These are phyloP conservation scores for Aspergillus japonicus DNA, from an alignment of 2,329 filamentous ascomycete genomes.

Conservation along the genomic window DNA sequence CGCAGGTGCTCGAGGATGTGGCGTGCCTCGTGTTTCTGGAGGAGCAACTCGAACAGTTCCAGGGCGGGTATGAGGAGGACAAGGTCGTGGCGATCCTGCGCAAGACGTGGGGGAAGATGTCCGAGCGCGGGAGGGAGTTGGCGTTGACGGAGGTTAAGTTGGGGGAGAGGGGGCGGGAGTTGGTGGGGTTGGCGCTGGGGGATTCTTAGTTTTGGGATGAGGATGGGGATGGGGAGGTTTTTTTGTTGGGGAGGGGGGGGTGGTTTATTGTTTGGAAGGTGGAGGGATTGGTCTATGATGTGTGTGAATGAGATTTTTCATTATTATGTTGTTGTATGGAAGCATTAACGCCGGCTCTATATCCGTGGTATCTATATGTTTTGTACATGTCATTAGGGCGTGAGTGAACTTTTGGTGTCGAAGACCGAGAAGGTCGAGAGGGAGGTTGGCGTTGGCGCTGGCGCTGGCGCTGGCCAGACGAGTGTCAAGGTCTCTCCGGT, in stretches of 20 bases:
- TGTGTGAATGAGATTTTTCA: not conserved
- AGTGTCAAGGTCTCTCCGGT: too few species aligned
- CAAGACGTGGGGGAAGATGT: conserved; percentile 79
- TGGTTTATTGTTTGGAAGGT: conserved; percentile 6
- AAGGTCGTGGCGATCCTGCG: conserved; percentile 70
- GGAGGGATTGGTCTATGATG: not conserved
- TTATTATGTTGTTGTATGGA: not conserved
- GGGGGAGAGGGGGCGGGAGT: conserved; percentile 59
- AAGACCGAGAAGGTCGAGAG: not conserved
- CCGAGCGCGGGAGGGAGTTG: conserved; percentile 58
- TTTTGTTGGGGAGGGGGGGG: not conserved
- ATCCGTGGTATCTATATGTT: conserved; percentile 3
- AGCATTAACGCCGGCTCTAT: not conserved
- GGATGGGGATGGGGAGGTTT: not conserved
- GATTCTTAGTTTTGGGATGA: conserved; percentile 19
- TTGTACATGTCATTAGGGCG: conserved; percentile 4
- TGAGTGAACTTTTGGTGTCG: not conserved
- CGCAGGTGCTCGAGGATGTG: conserved; percentile 78
- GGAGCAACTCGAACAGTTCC: conserved; percentile 80
- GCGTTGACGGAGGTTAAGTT: conserved; percentile 64
- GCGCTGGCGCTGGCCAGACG: not conserved
- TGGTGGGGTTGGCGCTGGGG: conserved; percentile 65
- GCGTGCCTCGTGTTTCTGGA: conserved; percentile 86
- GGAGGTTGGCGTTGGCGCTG: not conserved
- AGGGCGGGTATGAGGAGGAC: conserved; percentile 62